phyloP scores from a whole-genome alignment of 495 filamentous ascomycete genomes.

The Hypoxylon intermedium region DNA sequence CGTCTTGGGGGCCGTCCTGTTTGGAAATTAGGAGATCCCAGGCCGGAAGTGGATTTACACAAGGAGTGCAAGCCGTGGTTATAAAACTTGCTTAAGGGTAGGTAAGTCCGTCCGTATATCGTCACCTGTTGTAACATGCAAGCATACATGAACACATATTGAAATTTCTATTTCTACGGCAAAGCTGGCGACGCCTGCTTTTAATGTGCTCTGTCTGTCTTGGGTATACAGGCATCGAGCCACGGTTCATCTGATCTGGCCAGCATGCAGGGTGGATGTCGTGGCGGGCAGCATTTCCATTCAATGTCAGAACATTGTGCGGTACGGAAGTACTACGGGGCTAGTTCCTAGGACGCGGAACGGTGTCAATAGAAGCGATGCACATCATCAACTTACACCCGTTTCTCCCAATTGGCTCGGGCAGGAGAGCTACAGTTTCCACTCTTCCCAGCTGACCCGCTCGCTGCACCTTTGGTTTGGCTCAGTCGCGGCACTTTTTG shows the following conservation, averaged over 20 bases:
- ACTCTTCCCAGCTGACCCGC: slow-evolving; percentile 30
- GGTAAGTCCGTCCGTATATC: too few relatives aligned
- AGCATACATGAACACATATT: neutral
- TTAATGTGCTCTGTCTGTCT: slow-evolving; percentile 35
- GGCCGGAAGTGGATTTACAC: slow-evolving; percentile 19
- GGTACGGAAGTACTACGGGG: slow-evolving; percentile 7
- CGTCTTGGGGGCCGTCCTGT: slow-evolving; percentile 5
- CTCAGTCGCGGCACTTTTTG: slow-evolving; percentile 27
- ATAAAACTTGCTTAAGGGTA: too few relatives aligned
- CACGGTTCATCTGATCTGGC: slow-evolving; percentile 41
- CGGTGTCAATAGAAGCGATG: slow-evolving; percentile 38
- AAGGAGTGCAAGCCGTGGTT: neutral
- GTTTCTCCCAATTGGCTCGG: slow-evolving; percentile 37
- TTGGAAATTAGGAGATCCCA: slow-evolving; percentile 23
- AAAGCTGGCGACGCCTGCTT: slow-evolving; percentile 17
- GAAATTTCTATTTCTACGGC: too few relatives aligned
- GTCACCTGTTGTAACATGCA: too few relatives aligned
- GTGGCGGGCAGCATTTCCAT: slow-evolving; percentile 38
- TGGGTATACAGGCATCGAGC: slow-evolving; percentile 7
- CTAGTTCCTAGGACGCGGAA: slow-evolving; percentile 18
- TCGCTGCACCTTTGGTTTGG: slow-evolving; percentile 30
- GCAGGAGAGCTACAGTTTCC: slow-evolving; percentile 20
- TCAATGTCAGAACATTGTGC: slow-evolving; percentile 17
- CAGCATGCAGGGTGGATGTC: slow-evolving; percentile 36
- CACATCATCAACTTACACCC: slow-evolving; percentile 37